Evolutionary conservation across 108 stramenopile species (phyloP).

Genomic region (Skeletonema menzelii): DNA sequence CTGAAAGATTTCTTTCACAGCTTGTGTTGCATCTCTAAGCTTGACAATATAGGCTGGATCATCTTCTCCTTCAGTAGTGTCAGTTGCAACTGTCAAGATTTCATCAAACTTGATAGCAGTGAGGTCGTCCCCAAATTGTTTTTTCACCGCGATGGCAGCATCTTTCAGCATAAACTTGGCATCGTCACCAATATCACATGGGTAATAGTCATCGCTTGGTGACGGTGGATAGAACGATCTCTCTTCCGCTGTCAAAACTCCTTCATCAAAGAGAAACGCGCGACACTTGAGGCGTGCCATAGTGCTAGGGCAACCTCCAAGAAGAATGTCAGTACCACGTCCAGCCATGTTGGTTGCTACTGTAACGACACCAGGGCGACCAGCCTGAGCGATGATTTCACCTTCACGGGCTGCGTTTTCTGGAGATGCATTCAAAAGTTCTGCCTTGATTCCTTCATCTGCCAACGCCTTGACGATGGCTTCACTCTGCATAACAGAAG

Average conservation of each 20-base stretch:
- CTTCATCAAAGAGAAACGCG: slow-evolving; percentile 66
- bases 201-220: slow-evolving; percentile 76
- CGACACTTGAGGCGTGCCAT: slow-evolving; percentile 86
- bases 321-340: slow-evolving; percentile 94
- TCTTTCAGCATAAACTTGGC: slow-evolving; percentile 58
- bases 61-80: slow-evolving; percentile 87
- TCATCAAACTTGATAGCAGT: slow-evolving; percentile 84
- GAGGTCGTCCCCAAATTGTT: slow-evolving; percentile 56
- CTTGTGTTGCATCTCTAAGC: slow-evolving; percentile 75
- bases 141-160: slow-evolving; percentile 66
- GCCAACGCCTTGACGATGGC: slow-evolving; percentile 71
- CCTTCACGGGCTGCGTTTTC: slow-evolving; percentile 91
- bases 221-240: slow-evolving; percentile 66
- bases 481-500: slow-evolving; percentile 90
- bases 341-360: slow-evolving; percentile 99
- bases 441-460: slow-evolving; percentile 82
- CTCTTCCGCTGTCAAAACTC: slow-evolving; percentile 61
- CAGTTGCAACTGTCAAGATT: slow-evolving; percentile 87
- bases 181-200: slow-evolving; percentile 73
- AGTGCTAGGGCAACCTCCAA: slow-evolving; percentile 91
- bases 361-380: slow-evolving; percentile 91
- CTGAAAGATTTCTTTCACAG: slow-evolving; percentile 73
- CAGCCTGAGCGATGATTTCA: slow-evolving; percentile 95
- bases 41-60: slow-evolving; percentile 76
- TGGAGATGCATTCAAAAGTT: slow-evolving; percentile 91